phyloP scores from a whole-genome alignment of 1,139 yeast species.

The Suhomyces panamericanus region DNA sequence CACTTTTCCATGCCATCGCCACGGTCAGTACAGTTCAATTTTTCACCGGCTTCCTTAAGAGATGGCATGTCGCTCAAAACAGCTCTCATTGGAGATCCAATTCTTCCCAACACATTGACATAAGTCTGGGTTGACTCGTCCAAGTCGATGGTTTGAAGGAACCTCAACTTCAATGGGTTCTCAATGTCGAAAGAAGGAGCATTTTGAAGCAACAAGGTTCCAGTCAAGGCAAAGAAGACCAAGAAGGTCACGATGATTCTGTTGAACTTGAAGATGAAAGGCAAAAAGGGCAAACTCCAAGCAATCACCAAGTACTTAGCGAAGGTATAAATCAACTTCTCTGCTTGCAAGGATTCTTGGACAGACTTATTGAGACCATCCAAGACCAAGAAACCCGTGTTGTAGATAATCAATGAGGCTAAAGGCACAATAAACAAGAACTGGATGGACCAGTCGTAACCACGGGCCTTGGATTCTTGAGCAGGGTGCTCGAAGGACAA shows the following conservation, averaged over 20 bases:
- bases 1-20: constrained; percentile 55
- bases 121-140: constrained; percentile 30
- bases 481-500: constrained; percentile 14
- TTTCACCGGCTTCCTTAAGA: constrained; percentile 36
- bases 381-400: constrained; percentile 53
- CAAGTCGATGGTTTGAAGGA: constrained; percentile 58
- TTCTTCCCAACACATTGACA: constrained; percentile 54
- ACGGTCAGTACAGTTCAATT: constrained; percentile 34
- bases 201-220: constrained; percentile 38
- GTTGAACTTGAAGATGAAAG: constrained; percentile 72
- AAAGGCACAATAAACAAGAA: constrained; percentile 67
- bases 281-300: constrained; percentile 60
- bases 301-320: constrained; percentile 36
- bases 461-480: constrained; percentile 37
- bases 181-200: constrained; percentile 55
- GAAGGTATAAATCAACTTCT: constrained; percentile 47
- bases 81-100: constrained; percentile 37
- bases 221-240: constrained; percentile 32
- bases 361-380: constrained; percentile 69
- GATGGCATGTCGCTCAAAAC: constrained; percentile 65
- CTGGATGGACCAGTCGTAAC: constrained; percentile 83
- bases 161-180: constrained; percentile 70
- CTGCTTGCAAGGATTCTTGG: constrained; percentile 58
- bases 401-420: constrained; percentile 52
- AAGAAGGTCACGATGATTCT: constrained; percentile 46